Conservation (phyloP, 2,329 filamentous ascomycete species). For the Pseudofabraea citricarpa region DNA sequence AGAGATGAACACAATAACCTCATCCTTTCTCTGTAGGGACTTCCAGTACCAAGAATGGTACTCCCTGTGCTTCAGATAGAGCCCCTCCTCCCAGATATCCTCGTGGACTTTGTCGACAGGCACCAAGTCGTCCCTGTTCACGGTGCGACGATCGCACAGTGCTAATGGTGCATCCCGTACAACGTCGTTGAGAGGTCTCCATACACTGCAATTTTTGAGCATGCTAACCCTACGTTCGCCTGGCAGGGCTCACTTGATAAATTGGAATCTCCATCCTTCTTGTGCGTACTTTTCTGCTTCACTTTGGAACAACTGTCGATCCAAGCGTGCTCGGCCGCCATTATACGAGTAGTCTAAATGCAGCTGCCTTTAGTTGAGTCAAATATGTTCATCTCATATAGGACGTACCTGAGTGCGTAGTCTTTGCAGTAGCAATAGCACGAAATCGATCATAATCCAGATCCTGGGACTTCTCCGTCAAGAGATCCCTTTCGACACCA, state of each 20-base stretch:
- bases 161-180: conserved; percentile 5
- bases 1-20: not conserved
- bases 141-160: not conserved
- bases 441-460: not conserved
- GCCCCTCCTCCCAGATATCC: not conserved
- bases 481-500: not conserved
- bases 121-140: not conserved
- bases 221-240: not conserved
- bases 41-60: not conserved
- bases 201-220: not conserved
- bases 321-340: not conserved
- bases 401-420: not conserved
- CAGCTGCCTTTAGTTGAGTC: too few species aligned
- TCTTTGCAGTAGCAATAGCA: not conserved
- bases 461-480: not conserved
- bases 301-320: not conserved
- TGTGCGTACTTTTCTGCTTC: not conserved
- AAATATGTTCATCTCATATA: too few species aligned
- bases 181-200: not conserved
- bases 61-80: not conserved
- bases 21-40: not conserved
- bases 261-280: not conserved
- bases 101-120: not conserved
- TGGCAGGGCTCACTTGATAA: not conserved
- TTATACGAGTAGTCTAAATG: not conserved